These are phyloP conservation scores for Erysimum cheiranthoides DNA, from an alignment of 345 rosid genomes.

Conservation along the genomic window DNA sequence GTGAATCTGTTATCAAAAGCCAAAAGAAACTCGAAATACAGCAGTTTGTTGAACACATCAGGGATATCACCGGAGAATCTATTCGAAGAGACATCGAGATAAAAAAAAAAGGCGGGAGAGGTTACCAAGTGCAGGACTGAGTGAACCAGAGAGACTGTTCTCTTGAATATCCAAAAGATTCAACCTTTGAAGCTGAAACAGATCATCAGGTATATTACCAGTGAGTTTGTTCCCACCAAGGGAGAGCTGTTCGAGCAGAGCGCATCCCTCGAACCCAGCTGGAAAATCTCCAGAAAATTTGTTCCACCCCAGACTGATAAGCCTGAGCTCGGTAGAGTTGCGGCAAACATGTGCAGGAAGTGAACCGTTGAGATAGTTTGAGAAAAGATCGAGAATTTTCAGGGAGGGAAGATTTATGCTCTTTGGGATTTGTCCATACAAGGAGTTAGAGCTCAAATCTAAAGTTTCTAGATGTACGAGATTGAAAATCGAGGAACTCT, in stretches of 20 bases:
- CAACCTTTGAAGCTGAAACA: constrained; percentile 56
- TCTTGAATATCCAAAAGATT: constrained; percentile 49
- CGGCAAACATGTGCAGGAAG: constrained; percentile 57
- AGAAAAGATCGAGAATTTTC: constrained; percentile 45
- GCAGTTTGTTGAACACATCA: constrained; percentile 52
- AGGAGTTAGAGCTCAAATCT: constrained; percentile 64
- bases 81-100: constrained; percentile 60
- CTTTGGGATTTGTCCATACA: constrained; percentile 47
- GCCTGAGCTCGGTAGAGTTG: constrained; percentile 50
- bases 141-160: constrained; percentile 55
- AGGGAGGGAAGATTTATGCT: constrained; percentile 55
- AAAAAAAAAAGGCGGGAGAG: constrained; percentile 56
- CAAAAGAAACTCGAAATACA: constrained; percentile 42
- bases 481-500: constrained; percentile 49
- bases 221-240: constrained; percentile 58
- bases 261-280: constrained; percentile 51
- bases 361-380: constrained; percentile 54
- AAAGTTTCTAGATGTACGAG: constrained; percentile 52
- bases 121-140: constrained; percentile 52
- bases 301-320: constrained; percentile 49
- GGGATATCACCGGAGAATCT: constrained; percentile 60
- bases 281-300: constrained; percentile 52
- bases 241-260: constrained; percentile 49
- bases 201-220: constrained; percentile 54
- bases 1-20: constrained; percentile 54